Base-by-base conservation (phyloP, 148 eudicot genomes). In the Limonium bicolor region DNA sequence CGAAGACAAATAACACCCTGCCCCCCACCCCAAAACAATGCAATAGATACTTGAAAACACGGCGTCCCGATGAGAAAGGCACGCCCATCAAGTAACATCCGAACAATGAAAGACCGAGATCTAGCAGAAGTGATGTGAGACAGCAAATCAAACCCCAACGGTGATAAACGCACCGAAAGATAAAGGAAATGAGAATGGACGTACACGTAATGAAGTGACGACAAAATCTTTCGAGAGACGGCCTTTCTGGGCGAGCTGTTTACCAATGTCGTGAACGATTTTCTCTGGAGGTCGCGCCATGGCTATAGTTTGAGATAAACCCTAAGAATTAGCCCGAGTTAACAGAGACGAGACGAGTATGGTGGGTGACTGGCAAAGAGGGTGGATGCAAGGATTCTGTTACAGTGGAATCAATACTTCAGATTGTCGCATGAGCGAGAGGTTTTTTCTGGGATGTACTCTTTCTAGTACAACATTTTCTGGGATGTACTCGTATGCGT, bases 181-280 rank as follows among this genome's bases (percentile, higher is more conserved):
- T 0, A 19, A 16, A 7, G 5, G 2, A 19, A 11, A 30, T 3
- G 20, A 6, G 5, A 5, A 21, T 1, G 6, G 8, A 20, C 49
- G 50, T 65, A 83, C 97, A 36, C 64, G 64, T 41, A 88, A 84
- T n/a, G 72, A 51, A 43, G 75, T 80, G 14, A 83, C 57, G 62
- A 88, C 55, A 9, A 57, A 48, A 44, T 70, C 83, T 58, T 77
- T 80, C 63, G 74, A 59, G 14, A 70, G 92, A 25, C 86, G 74
- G 54, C 65, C 24, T 48, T 77, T 67, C 7, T 18, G 61, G 18
- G 64, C 67, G 47, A 88, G 81, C 35, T 74, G 72, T 25, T 76
- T 70, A 15, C 77, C 94, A 36, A 88, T 62, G 27, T 63, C 73
- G 22, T 65, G 17, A 10, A 83, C 49, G 19, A 71, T 24, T 46